Conservation (phyloP, 2,329 filamentous ascomycete genomes). For the Allantophomopsis cytisporea region DNA sequence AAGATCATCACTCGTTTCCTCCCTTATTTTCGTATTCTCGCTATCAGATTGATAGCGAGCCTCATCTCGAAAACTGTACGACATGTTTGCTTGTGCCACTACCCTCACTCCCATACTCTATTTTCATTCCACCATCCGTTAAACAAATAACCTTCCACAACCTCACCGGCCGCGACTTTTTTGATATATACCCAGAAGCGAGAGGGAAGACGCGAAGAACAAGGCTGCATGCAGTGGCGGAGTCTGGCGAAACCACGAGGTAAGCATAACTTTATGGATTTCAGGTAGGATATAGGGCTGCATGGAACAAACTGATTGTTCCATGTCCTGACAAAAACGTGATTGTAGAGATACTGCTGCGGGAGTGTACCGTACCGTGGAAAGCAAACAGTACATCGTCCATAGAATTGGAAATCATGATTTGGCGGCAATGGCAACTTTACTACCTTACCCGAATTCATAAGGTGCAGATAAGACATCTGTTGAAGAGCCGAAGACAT, state of each 20-base stretch:
- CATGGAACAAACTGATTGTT: conserved; percentile 5
- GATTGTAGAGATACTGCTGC: neutral
- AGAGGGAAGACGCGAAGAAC: neutral
- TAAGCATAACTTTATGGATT: conserved; percentile 1
- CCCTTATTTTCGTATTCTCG: too few relatives aligned
- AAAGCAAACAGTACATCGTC: neutral
- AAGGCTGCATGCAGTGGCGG: conserved; percentile 1
- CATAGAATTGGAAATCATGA: neutral
- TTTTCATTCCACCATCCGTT: too few relatives aligned
- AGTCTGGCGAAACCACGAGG: conserved; percentile 1
- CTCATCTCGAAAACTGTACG: too few relatives aligned
- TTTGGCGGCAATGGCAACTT: neutral
- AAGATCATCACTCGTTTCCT: too few relatives aligned
- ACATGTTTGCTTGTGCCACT: too few relatives aligned
- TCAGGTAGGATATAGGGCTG: conserved; percentile 7
- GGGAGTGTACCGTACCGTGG: neutral
- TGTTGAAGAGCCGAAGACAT: neutral
- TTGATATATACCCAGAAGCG: neutral
- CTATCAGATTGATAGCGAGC: too few relatives aligned
- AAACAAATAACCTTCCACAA: too few relatives aligned
- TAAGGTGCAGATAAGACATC: neutral
- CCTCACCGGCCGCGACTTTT: neutral
- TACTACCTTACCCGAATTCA: neutral
- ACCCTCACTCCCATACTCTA: too few relatives aligned
- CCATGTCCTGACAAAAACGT: conserved; percentile 1